These are phyloP conservation scores for Santalum album DNA, from an alignment of 164 flowering plant genomes.

Conservation along the genomic window DNA sequence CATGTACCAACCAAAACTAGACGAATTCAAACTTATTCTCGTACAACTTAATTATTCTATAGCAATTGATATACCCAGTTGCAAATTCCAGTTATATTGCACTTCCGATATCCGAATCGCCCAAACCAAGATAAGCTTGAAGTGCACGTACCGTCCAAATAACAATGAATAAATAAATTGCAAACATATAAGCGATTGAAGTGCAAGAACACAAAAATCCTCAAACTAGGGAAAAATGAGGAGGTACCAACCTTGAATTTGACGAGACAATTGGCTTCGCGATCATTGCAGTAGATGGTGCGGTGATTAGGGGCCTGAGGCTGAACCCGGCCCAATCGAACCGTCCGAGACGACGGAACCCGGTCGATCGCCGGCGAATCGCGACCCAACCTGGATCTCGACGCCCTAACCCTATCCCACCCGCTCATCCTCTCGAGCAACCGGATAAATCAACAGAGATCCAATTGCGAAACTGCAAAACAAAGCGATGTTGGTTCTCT, in stretches of 20 bases:
- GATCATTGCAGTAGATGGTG: constrained; percentile 73
- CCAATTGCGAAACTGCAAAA: too few relatives aligned
- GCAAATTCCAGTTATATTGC: too few relatives aligned
- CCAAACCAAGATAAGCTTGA: too few relatives aligned
- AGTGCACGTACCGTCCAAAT: too few relatives aligned
- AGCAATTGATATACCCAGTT: too few relatives aligned
- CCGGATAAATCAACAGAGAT: not conserved
- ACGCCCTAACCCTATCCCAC: constrained; percentile 36
- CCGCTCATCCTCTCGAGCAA: constrained; percentile 20
- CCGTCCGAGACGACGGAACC: constrained; percentile 33
- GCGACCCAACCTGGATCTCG: constrained; percentile 18
- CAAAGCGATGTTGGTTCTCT: too few relatives aligned
- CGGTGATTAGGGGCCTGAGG: constrained; percentile 88
- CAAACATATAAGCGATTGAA: not conserved
- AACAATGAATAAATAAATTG: too few relatives aligned
- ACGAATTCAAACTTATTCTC: too few relatives aligned
- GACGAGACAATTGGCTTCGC: constrained; percentile 61
- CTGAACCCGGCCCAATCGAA: constrained; percentile 69
- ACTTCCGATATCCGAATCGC: too few relatives aligned
- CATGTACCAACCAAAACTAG: too few relatives aligned
- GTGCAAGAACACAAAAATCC: not conserved
- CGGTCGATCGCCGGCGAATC: constrained; percentile 14
- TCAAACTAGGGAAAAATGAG: not conserved
- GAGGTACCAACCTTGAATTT: constrained; percentile 53
- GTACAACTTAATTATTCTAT: too few relatives aligned